Evolutionary conservation across 805 yeast species (phyloP), one percentile per base, ranked within the genome.

Genomic region (Kluyveromyces siamensis): DNA sequence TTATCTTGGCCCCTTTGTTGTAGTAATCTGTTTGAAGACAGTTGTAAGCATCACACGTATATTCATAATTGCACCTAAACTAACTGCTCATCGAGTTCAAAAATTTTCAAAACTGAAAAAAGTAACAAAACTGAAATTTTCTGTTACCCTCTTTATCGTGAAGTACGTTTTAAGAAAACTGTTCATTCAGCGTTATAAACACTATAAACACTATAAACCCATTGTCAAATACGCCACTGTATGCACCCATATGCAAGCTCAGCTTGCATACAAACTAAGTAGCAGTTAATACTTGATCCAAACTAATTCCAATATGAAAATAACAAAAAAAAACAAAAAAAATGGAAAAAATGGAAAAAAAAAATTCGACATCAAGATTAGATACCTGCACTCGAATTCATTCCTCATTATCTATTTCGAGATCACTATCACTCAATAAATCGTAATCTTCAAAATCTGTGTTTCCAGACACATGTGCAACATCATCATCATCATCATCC

Each of bases 381-480:
- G 25, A 21, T 30, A 13, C 4, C 3, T 30, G 5, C 35, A 30
- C 11, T 11, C 14, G 35, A 30, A 13, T 30, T 30, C 14, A 13
- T 13, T 30, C 14, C 14, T 13, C 14, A 30, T 30, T 30, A 30
- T 30, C 11, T 30, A 10, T 14, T 30, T 50, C 52, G 8, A 54
- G 46, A 36, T 60, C 64, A 37, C 57, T 55, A 19, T 58, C 64
- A 45, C 62, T 58, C 46, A 60, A 48, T 38, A 57, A 55, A 45
- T 60, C 62, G 44, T 58, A 60, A 35, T 58, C 62, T 33, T 57
- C 61, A 53, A 58, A 54, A 37, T 55, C 54, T 10, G 55, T 35
- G 37, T 42, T 49, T 16, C 19, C 45, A 16, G 18, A 35, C n/a
- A 43, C 45, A 17, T 8, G 39, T 11, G 14, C 46, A 16, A 48